Conservation (phyloP, 495 filamentous ascomycete genomes). For the Penicillium waksmanii region DNA sequence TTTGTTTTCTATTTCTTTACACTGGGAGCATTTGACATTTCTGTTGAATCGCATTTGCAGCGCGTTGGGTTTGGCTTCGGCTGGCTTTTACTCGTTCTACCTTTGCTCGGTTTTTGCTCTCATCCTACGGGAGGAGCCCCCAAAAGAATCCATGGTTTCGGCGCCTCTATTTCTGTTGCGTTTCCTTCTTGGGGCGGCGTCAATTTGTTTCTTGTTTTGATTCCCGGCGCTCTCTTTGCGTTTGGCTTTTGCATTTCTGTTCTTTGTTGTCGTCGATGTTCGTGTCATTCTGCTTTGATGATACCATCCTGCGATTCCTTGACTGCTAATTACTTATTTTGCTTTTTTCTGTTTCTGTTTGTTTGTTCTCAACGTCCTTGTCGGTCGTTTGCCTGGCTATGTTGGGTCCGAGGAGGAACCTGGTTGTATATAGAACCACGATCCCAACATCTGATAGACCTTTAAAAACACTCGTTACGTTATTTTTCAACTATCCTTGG, state of each 20-base stretch:
- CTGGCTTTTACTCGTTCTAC: constrained; percentile 30
- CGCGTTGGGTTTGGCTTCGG: constrained; percentile 33
- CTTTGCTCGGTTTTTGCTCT: constrained; percentile 19
- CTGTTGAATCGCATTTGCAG: constrained; percentile 37
- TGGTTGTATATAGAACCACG: constrained; percentile 21
- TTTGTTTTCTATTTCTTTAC: constrained; percentile 13
- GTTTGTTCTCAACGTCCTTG: background rate
- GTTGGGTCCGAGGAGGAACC: constrained; percentile 18
- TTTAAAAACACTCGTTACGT: constrained; percentile 8
- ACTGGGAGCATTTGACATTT: constrained; percentile 27
- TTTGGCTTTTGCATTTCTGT: constrained; percentile 22
- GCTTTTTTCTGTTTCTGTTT: background rate
- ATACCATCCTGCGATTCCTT: constrained; percentile 49
- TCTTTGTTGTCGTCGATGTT: constrained; percentile 28
- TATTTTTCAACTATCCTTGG: background rate
- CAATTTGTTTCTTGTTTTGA: constrained; percentile 17
- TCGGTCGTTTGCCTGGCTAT: constrained; percentile 1
- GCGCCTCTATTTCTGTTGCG: constrained; percentile 28
- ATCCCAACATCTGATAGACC: constrained; percentile 18
- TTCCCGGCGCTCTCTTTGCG: constrained; percentile 18
- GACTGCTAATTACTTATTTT: constrained; percentile 3
- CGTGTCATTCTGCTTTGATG: constrained; percentile 43
- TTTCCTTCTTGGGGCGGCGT: constrained; percentile 36
- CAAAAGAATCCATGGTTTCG: constrained; percentile 35
- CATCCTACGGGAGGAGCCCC: constrained; percentile 16